Conservation (phyloP, 768 basidiomycete genomes). For the Sarcodon sp. region DNA sequence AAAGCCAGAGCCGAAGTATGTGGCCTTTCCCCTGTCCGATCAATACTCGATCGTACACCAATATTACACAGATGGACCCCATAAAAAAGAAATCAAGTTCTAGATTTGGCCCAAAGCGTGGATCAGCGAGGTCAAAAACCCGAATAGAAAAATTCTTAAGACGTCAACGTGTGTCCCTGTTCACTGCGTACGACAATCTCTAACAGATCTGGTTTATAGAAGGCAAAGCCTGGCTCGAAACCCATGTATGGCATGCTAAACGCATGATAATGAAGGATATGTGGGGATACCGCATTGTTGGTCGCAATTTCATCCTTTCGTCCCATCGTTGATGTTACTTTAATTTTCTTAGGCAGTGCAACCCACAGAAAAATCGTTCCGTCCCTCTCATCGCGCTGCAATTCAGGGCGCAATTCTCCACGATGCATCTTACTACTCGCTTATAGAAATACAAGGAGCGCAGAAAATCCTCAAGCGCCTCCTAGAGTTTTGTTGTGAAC, state of each 20-base stretch:
- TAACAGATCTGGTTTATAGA: constrained; percentile 25
- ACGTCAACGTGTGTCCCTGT: constrained; percentile 51
- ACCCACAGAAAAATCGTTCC: constrained; percentile 86
- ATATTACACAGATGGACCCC: constrained; percentile 35
- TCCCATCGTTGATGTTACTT: background rate
- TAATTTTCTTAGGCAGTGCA: constrained; percentile 46
- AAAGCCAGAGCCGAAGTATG: constrained; percentile 75
- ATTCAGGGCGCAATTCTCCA: constrained; percentile 78
- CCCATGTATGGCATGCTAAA: constrained; percentile 96
- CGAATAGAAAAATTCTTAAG: constrained; percentile 50
- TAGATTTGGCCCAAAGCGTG: constrained; percentile 46
- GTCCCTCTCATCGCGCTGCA: constrained; percentile 85
- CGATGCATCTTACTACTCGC: constrained; percentile 77
- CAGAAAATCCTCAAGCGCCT: constrained; percentile 37
- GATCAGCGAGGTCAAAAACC: constrained; percentile 41
- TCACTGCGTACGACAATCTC: background rate
- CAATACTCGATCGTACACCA: background rate
- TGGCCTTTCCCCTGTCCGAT: constrained; percentile 3
- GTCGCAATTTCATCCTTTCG: constrained; percentile 7
- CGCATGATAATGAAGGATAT: constrained; percentile 89
- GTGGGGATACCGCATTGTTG: constrained; percentile 85
- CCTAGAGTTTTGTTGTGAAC: constrained; percentile 49
- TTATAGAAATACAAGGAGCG: constrained; percentile 62
- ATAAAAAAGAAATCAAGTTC: constrained; percentile 25
- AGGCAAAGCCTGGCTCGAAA: constrained; percentile 88